A percentile compares a stretch with the other conserved stretches of the same genome.
phyloP scores from a whole-genome alignment of 1,284 basidiomycete species.

The Ceratobasidium sp. region DNA sequence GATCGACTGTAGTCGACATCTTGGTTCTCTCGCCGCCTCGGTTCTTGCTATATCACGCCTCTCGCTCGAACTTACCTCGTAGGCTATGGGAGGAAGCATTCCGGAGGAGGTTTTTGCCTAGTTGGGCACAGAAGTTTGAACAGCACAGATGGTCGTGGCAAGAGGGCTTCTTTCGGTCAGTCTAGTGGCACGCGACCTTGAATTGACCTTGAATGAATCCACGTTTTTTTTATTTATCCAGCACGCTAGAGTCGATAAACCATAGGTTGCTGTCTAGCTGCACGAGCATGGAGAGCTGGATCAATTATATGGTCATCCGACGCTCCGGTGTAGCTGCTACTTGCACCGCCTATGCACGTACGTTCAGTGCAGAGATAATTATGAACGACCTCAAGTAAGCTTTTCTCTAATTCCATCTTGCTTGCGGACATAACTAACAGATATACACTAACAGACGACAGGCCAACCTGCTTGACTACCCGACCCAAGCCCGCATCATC shows the following conservation, averaged over 20 bases:
- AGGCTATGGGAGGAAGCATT: slow-evolving; percentile 45
- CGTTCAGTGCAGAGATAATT: slow-evolving; percentile 69
- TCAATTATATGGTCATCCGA: slow-evolving; percentile 77
- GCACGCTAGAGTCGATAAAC: slow-evolving; percentile 42
- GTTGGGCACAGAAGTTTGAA: slow-evolving; percentile 31
- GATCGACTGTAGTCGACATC: slow-evolving; percentile 27
- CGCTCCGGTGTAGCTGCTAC: slow-evolving; percentile 77
- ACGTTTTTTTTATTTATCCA: slow-evolving; percentile 9
- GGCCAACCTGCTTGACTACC: slow-evolving; percentile 46
- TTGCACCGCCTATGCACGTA: slow-evolving; percentile 70
- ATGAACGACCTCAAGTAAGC: slow-evolving; percentile 79
- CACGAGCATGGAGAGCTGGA: slow-evolving; percentile 83
- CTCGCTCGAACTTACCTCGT: slow-evolving; percentile 35
- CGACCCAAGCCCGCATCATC: slow-evolving; percentile 62
- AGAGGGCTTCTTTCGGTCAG: slow-evolving; percentile 44
- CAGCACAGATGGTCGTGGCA: slow-evolving; percentile 28
- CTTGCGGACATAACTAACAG: background rate
- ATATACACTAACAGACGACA: slow-evolving; percentile 39
- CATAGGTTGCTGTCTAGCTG: slow-evolving; percentile 59
- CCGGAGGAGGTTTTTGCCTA: slow-evolving; percentile 45
- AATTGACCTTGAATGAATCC: background rate
- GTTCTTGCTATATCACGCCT: slow-evolving; percentile 21
- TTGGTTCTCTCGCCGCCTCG: slow-evolving; percentile 29
- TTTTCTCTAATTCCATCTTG: slow-evolving; percentile 49
- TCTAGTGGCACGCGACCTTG: background rate